Conservation (phyloP, 2,329 filamentous ascomycete genomes). For the Fusarium verrucosum region DNA sequence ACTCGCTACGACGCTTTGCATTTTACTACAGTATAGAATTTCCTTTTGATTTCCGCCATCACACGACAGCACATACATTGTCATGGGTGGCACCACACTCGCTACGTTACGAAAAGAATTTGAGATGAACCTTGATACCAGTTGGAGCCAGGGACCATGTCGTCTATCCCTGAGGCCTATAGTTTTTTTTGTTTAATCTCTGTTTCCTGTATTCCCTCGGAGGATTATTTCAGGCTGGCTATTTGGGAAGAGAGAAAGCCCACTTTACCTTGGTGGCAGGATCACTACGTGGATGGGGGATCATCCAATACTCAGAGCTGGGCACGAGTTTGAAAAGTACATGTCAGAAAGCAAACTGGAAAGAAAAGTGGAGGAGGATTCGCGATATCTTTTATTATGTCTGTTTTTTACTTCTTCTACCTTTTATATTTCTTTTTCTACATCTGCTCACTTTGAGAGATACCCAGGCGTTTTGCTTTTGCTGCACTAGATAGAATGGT, state of each 20-base stretch:
- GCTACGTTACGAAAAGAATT: constrained; percentile 42
- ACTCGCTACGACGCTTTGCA: constrained; percentile 30
- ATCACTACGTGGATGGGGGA: constrained; percentile 9
- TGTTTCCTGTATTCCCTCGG: constrained; percentile 26
- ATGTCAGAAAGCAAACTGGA: constrained; percentile 12
- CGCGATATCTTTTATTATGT: constrained; percentile 5
- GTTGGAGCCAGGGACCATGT: constrained; percentile 25
- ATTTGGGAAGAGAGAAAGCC: constrained; percentile 28
- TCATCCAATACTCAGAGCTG: constrained; percentile 8
- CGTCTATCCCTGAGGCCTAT: constrained; percentile 22
- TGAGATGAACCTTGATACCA: constrained; percentile 43
- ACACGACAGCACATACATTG: constrained; percentile 39
- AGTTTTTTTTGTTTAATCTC: constrained; percentile 36
- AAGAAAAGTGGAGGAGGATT: constrained; percentile 22
- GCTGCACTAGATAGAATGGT: constrained; percentile 42
- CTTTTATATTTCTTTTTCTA: constrained; percentile 26
- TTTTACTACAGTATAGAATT: constrained; percentile 31
- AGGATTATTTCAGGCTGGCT: neutral
- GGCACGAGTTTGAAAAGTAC: constrained; percentile 18
- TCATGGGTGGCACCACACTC: constrained; percentile 41
- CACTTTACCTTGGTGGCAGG: constrained; percentile 3
- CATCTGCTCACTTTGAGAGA: constrained; percentile 44
- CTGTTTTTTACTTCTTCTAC: constrained; percentile 12
- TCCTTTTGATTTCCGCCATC: constrained; percentile 34
- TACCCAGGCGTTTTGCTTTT: constrained; percentile 43